Evolutionary conservation across 768 basidiomycete genomes (phyloP), one percentile per base, ranked within the genome.

Genomic region (Paxillus ammoniavirescens): DNA sequence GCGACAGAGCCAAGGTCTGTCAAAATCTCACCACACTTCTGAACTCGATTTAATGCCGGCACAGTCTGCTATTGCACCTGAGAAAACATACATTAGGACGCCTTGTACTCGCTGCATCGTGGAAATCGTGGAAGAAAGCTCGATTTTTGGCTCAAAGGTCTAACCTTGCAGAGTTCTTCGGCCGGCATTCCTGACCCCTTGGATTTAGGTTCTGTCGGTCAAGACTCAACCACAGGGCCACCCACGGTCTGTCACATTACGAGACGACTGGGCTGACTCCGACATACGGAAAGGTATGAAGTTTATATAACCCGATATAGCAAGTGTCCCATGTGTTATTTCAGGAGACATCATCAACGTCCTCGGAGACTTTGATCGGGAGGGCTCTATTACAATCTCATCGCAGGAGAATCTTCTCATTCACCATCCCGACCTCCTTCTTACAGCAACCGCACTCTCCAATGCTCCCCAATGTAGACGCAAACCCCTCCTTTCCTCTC

Each of bases 371-470:
- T 70, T 70, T 41, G 57, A 66, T 41, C 48, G 73, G 15, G 58
- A 75, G n/a, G 70, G 64, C 8, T 63, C 66, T 41, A 87, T 92
- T 30, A 68, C 73, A 2, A 77, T 97, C 43, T 83, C 83, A 2
- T 78, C 84, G 30, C 77, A 77, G 49, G 65, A 79, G 9, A 87
- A 93, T 59, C 73, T 89, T 45, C 72, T 98, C 52, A 86, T 98
- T 57, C 86, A 87, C 46, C 93, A 98, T 63, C 96, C 96, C 5
- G 96, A 99, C 70, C 72, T 92, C 43, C 87, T 99, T 40, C 70
- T 98, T 45, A 95, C 97, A 2, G 88, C 93, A 23, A 97, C 96
- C 0, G 82, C 91, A 1, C 83, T 98, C 18, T 87, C 93, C 3
- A 89, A 83, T 50, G 84, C 93, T 0, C 77, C 89, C 1, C 83